phyloP scores from a whole-genome alignment of 805 yeast genomes.

The Blastobotrys peoriensis region DNA sequence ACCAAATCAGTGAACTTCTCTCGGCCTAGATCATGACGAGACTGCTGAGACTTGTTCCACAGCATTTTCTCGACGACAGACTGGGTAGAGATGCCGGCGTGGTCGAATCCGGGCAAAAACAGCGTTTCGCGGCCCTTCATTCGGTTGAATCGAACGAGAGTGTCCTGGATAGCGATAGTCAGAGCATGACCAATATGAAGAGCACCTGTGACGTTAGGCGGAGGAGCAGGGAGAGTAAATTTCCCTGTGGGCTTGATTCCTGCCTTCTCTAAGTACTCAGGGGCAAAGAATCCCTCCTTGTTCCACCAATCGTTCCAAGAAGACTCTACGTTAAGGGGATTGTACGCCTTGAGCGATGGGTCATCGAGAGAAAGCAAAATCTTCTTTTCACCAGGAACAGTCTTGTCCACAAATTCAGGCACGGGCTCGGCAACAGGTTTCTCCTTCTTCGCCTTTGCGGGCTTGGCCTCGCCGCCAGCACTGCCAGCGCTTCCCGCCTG shows the following conservation, averaged over 20 bases:
- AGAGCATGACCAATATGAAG: constrained; percentile 97
- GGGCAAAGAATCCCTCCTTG: constrained; percentile 78
- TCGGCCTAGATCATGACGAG: constrained; percentile 94
- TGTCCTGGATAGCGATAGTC: constrained; percentile 90
- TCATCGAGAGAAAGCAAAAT: constrained; percentile 79
- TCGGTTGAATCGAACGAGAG: constrained; percentile 88
- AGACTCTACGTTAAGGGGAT: constrained; percentile 87
- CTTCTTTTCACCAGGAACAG: constrained; percentile 89
- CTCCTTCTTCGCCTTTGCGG: constrained; percentile 50
- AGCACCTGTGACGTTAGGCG: constrained; percentile 98
- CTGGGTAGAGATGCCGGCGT: constrained; percentile 98
- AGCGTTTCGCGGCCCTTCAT: constrained; percentile 95
- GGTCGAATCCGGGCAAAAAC: constrained; percentile 95
- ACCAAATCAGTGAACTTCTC: constrained; percentile 81
- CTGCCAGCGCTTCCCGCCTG: constrained; percentile 40
- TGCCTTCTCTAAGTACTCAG: constrained; percentile 74
- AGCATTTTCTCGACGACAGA: constrained; percentile 95
- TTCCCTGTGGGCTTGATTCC: constrained; percentile 71
- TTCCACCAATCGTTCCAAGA: constrained; percentile 99
- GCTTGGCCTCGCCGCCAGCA: constrained; percentile 29
- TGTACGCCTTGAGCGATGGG: constrained; percentile 89
- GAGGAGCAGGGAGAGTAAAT: constrained; percentile 95
- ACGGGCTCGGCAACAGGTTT: constrained; percentile 62
- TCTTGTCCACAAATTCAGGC: constrained; percentile 82
- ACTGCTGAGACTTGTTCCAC: constrained; percentile 79